These are phyloP conservation scores for Xylariaceae sp. DNA, from an alignment of 2,329 filamentous ascomycete genomes.

Conservation along the genomic window DNA sequence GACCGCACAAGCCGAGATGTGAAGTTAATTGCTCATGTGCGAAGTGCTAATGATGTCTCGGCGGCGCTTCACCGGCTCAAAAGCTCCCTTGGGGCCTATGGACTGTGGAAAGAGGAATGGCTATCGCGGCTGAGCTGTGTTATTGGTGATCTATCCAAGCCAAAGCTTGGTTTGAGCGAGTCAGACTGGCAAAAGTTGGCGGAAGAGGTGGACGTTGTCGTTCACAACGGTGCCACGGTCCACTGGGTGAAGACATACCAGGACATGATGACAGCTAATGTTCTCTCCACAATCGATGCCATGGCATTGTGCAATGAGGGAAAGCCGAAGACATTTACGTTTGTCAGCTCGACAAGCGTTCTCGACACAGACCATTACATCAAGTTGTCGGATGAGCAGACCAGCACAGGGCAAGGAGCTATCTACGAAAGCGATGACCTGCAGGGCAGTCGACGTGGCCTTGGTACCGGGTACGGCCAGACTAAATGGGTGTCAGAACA, in stretches of 20 bases:
- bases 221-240: slow-evolving; percentile 77
- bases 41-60: slow-evolving; percentile 55
- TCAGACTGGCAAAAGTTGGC: slow-evolving; percentile 60
- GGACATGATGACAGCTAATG: slow-evolving; percentile 67
- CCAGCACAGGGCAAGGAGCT: slow-evolving; percentile 55
- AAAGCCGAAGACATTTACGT: slow-evolving; percentile 73
- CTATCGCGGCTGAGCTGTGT: slow-evolving; percentile 58
- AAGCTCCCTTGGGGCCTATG: slow-evolving; percentile 67
- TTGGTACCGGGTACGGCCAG: slow-evolving; percentile 86
- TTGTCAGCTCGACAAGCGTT: slow-evolving; percentile 76
- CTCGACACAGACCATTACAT: slow-evolving; percentile 81
- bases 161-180: slow-evolving; percentile 65
- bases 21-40: slow-evolving; percentile 70
- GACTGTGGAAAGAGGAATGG: slow-evolving; percentile 72
- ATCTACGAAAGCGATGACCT: slow-evolving; percentile 75
- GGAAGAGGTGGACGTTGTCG: slow-evolving; percentile 63
- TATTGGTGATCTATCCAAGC: slow-evolving; percentile 67
- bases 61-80: slow-evolving; percentile 60
- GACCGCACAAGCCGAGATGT: slow-evolving; percentile 37
- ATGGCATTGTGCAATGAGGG: slow-evolving; percentile 71
- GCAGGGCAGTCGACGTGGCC: slow-evolving; percentile 65
- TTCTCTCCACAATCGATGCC: slow-evolving; percentile 71
- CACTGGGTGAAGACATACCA: slow-evolving; percentile 74
- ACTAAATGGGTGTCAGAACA: slow-evolving; percentile 69
- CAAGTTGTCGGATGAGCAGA: slow-evolving; percentile 59